Base-by-base conservation (phyloP, 1,139 yeast species). In the Kurtzmaniella natalensis region DNA sequence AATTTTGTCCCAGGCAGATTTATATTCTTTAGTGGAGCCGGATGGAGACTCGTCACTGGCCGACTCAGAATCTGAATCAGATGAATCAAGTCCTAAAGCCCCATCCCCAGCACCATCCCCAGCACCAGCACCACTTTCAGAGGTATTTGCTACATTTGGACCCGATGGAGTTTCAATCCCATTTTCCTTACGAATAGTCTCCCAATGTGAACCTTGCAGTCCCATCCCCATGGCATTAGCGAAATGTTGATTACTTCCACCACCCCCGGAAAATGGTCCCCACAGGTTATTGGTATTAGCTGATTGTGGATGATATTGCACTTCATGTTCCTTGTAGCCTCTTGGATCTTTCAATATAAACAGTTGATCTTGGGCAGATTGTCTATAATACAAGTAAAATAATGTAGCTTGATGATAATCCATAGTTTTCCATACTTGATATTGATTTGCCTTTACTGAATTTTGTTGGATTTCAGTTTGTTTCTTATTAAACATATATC, bases 331-430 rank as follows among this genome's bases (percentile, higher is more conserved):
- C 6, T 59, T 56, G 34, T 50, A 51, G 0, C 47, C 48, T 36
- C 70, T 48, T 2, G 72, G 73, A 37, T 69, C 72, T 30, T 57
- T 56, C 32, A 66, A 46, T 3, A 62, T 59, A 38, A 47, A 58
- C 29, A 54, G 48, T 3, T 69, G 61, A 38, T 68, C 68, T 10
- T 51, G 49, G 5, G 61, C 50, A 2, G 70, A 51, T 36, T 56
- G 55, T 25, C 51, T 43, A 44, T 54, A 68, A 47, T 68, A 68
- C 17, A 64, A 40, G 36, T 53, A 62, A 42, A 61, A 67, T 32
- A 63, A 44, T 3, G 65, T 58, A 3, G 64, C 53, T 31, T 59
- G 68, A 35, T 58, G 64, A 31, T 55, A 57, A 31, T 62, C 67
- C 58, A 68, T 57, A 6, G 63, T 40, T 37, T 54, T 55, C 73